Evolutionary conservation across 345 rosid genomes (phyloP).

Genomic region (Cochlearia excelsa): DNA sequence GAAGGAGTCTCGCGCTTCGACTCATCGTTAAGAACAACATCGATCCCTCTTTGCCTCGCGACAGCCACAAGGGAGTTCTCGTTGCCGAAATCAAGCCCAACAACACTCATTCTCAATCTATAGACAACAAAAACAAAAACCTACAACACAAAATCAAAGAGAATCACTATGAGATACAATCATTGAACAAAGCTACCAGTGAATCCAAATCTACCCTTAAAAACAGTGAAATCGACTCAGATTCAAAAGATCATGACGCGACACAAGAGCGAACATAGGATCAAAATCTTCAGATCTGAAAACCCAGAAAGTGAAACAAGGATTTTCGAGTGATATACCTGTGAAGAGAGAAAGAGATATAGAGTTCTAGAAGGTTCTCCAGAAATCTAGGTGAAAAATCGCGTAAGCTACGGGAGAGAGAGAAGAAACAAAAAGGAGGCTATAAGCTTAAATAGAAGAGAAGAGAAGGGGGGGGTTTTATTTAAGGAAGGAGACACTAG

Average conservation of each 20-base stretch:
- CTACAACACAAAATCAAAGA: not conserved
- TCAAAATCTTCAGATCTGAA: not conserved
- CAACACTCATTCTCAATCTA: slow-evolving; percentile 73
- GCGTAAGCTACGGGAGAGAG: not conserved
- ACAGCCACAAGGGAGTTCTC: slow-evolving; percentile 97
- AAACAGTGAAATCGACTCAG: not conserved
- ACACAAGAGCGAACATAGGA: not conserved
- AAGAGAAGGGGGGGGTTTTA: not conserved
- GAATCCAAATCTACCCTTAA: not conserved
- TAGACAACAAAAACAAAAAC: not conserved
- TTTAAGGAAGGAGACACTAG: not conserved
- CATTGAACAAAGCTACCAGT: not conserved
- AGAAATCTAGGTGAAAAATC: not conserved
- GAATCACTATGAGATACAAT: not conserved
- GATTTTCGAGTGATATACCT: not conserved
- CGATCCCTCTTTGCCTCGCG: slow-evolving; percentile 97
- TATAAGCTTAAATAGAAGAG: not conserved
- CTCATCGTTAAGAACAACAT: slow-evolving; percentile 96
- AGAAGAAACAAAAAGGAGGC: not conserved
- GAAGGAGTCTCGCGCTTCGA: slow-evolving; percentile 98
- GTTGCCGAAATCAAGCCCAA: slow-evolving; percentile 95
- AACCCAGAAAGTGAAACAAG: not conserved
- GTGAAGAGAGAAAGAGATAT: not conserved
- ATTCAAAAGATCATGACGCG: too few relatives aligned
- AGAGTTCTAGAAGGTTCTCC: not conserved